Base-by-base conservation (phyloP, 805 yeast species). In the Yamadazyma takamatsuzukensis region DNA sequence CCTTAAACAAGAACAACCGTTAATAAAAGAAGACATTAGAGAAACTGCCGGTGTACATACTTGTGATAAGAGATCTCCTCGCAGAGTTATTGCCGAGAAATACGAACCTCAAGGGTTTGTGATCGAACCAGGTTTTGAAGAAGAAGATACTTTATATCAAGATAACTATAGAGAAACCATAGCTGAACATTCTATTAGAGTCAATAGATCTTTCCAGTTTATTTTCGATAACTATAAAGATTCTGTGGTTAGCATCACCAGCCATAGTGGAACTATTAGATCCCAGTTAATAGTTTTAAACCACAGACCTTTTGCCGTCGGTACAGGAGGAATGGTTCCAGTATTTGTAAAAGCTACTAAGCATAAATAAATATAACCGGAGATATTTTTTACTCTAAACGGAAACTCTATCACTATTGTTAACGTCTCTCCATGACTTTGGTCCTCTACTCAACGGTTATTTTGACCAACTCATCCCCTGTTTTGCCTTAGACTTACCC, bases 241-340 rank as follows among this genome's bases (percentile, higher is more conserved):
- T 18, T 49, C 51, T 4, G 51, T 53, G 23, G 49, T 64, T 30
- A 64, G 67, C 27, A 51, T 72, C n/a, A 73, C 79, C 10, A 58
- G 67, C 18, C 80, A 74, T 45, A 62, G 73, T 14, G 79, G 79
- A 0, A 57, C 72, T 16, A 72, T 74, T 28, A 51, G 73, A 27
- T 64, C 75, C 4, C 70, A 73, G 36, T 53, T 74, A 31, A 42
- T 61, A 40, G 78, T 66, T 2, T 48, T 71, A 34, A 64, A 64
- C 15, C 80, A 74, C 47, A 53, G 77, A 25, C 51, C 56, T 13
- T 74, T 73, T 45, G 57, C 69, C 5, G 58, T 75, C 18, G 68
- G 66, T 8, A 72, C 80, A 1, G 80, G 80, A 6, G 79, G 76
- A 8, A 69, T 75, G 68, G 64, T 74, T 23, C 78, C 80, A 1